phyloP scores from a whole-genome alignment of 345 rosid genomes.

The Pugionium dolabratum region DNA sequence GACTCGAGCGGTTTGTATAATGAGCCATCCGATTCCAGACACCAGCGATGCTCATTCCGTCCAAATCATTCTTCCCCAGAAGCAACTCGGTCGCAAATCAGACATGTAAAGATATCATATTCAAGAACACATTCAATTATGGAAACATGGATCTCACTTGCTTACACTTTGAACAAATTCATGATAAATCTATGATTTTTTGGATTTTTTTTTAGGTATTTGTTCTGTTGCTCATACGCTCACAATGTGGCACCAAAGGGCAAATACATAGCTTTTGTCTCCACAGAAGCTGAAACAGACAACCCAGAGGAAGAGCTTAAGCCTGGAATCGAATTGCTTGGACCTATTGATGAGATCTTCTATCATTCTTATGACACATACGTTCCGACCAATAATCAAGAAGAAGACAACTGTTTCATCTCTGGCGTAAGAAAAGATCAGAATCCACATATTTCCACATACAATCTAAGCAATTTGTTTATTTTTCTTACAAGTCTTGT shows the following conservation, averaged over 20 bases:
- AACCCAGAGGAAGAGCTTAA: conserved; percentile 74
- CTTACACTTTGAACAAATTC: not conserved
- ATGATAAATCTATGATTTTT: not conserved
- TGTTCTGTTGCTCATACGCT: conserved; percentile 91
- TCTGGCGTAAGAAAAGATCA: conserved; percentile 60
- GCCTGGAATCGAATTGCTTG: conserved; percentile 86
- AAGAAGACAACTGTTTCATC: conserved; percentile 86
- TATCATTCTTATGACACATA: conserved; percentile 75
- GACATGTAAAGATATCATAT: conserved; percentile 55
- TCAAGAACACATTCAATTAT: conserved; percentile 1
- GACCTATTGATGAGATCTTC: conserved; percentile 86
- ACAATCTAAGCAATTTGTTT: not conserved
- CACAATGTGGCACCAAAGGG: conserved; percentile 98
- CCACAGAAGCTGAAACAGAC: conserved; percentile 91
- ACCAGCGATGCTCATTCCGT: conserved; percentile 89
- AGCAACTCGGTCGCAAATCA: conserved; percentile 92
- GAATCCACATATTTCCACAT: not conserved
- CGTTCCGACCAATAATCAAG: conserved; percentile 73
- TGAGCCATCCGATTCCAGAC: conserved; percentile 96
- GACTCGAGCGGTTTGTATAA: conserved; percentile 86
- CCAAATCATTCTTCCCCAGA: conserved; percentile 93
- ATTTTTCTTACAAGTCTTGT: conserved; percentile 1
- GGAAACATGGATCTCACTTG: conserved; percentile 2
- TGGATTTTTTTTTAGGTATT: conserved; percentile 38
- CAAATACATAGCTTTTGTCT: conserved; percentile 93